These are phyloP conservation scores for Mycena maculata DNA, from an alignment of 768 basidiomycete species.

Conservation along the genomic window DNA sequence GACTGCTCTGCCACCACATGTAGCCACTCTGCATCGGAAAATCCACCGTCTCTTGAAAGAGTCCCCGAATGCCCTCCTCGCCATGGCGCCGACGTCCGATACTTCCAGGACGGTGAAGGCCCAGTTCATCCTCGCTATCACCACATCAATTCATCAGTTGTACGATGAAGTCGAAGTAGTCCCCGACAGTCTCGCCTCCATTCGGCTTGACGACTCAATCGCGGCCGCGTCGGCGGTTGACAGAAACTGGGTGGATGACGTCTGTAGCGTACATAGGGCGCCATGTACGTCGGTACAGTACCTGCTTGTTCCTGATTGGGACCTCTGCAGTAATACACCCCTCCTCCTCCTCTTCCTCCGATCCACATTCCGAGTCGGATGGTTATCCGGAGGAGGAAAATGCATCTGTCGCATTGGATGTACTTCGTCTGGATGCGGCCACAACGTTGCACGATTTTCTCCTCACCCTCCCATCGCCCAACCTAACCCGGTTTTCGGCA, in stretches of 20 bases:
- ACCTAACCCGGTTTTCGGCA: not conserved
- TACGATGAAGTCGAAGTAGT: not conserved
- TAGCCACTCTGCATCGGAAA: no score
- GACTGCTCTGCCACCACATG: no score
- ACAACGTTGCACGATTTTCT: not conserved
- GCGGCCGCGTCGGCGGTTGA: not conserved
- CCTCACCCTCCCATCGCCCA: not conserved
- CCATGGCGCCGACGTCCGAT: no score
- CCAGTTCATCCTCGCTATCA: not conserved
- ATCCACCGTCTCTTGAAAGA: no score
- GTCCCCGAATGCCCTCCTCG: no score
- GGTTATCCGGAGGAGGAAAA: not conserved
- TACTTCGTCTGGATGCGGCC: not conserved
- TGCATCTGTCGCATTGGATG: not conserved
- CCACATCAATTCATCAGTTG: not conserved
- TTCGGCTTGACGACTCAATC: not conserved
- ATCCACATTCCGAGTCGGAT: not conserved
- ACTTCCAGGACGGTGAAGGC: not conserved
- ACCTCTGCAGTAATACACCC: no score
- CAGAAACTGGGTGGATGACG: no score
- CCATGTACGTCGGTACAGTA: no score
- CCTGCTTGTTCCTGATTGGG: no score
- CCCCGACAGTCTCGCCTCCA: no score
- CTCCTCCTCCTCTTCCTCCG: no score
- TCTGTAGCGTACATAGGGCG: no score